phyloP scores from a whole-genome alignment of 2,329 filamentous ascomycete species.

The Verticillium nonalfalfae region DNA sequence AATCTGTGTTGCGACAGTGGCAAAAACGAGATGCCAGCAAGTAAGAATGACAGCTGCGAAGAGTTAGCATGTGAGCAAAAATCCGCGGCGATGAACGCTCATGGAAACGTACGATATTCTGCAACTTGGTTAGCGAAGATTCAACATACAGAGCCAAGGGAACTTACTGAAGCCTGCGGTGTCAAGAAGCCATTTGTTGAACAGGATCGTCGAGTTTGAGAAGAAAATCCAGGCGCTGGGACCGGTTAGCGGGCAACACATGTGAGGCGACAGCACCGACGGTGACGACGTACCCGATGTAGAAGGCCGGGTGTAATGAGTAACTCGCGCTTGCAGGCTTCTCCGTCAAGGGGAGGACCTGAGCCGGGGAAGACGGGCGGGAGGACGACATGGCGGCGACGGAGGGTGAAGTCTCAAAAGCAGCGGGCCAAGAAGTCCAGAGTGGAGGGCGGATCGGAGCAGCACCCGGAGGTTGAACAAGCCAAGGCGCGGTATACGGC shows the following conservation, averaged over 20 bases:
- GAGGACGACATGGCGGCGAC: slow-evolving; percentile 3
- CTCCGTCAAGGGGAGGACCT: slow-evolving; percentile 6
- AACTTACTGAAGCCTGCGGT: slow-evolving; percentile 66
- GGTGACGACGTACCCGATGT: slow-evolving; percentile 22
- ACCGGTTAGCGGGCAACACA: not conserved
- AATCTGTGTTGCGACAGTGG: slow-evolving; percentile 59
- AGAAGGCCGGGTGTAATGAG: slow-evolving; percentile 18
- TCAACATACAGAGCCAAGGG: not conserved
- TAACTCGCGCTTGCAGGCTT: slow-evolving; percentile 12
- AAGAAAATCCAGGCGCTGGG: slow-evolving; percentile 71
- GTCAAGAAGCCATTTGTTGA: slow-evolving; percentile 87
- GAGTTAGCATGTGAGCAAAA: not conserved
- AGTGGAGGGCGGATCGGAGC: not conserved
- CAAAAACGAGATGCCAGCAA: slow-evolving; percentile 63
- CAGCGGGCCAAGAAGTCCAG: not conserved
- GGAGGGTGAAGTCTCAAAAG: slow-evolving; percentile 2
- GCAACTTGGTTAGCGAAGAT: not conserved
- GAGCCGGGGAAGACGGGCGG: not conserved
- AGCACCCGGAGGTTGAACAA: not conserved
- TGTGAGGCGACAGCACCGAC: not conserved
- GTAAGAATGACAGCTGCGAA: slow-evolving; percentile 49
- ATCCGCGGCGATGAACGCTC: not conserved
- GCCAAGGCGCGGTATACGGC: not conserved
- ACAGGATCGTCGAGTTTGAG: slow-evolving; percentile 79
- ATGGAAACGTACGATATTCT: slow-evolving; percentile 36